Base-by-base conservation (phyloP, 805 yeast genomes). In the Myxozyma neotropica region DNA sequence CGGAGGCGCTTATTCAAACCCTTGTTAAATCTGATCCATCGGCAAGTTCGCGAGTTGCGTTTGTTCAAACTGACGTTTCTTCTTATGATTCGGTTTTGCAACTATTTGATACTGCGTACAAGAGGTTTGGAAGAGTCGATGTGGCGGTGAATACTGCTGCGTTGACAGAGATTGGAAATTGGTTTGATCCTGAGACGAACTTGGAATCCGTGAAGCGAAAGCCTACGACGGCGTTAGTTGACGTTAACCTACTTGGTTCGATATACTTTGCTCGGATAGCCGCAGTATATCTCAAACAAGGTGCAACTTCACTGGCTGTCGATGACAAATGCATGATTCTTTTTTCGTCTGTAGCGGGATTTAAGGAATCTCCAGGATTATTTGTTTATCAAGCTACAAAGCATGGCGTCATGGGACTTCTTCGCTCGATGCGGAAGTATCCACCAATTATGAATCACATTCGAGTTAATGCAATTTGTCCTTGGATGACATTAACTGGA, bases 401-500 rank as follows among this genome's bases (percentile, higher is more conserved):
- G 42, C 61, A 57, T 50, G 61, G 53, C 12, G 61, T 57, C 12
- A 26, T 57, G 13, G 61, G 61, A 7, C 52, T 57, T 15, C 26
- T 57, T 43, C 57, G 61, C 7, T 29, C 60, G 12, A 53, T 54
- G 58, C 44, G 59, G 21, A 56, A 56, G 19, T 56, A 56, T 21
- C 55, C 59, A 8, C 59, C 59, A 3, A 48, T 57, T 36, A 12
- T 40, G n/a, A 31, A 57, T 31, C 42, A 44, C 26, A 54, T 57
- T 27, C 39, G 61, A 13, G 59, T 57, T 26, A 57, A 57, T 27
- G 60, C 47, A 8, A 54, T 57, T 10, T 57, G 61, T 15, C 61
- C 61, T 8, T 57, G 61, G 61, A 57, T 57, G 61, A 57, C 61
- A 3, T 23, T 57, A 33, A 57, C 61, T 12, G 59, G 55, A 2